A percentile compares a stretch with the other conserved stretches of the same genome.
These are phyloP conservation scores for Termitomyces sp. DNA, from an alignment of 768 basidiomycete genomes.

Conservation along the genomic window DNA sequence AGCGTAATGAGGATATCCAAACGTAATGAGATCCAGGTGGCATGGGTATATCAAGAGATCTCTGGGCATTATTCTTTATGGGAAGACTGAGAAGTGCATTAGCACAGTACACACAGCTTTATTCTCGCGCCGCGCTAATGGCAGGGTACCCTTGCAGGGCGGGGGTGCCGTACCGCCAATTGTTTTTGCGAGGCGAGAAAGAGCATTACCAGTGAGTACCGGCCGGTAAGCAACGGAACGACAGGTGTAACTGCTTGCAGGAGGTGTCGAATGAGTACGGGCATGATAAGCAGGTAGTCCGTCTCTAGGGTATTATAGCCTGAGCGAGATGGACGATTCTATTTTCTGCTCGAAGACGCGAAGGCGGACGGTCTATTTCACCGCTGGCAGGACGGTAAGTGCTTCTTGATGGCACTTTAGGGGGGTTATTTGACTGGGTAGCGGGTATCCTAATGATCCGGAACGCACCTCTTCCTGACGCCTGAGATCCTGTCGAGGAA, in stretches of 20 bases:
- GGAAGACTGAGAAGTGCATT: neutral
- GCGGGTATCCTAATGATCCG: too few relatives aligned
- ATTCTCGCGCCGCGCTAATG: slow-evolving; percentile 18
- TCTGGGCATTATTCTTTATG: neutral
- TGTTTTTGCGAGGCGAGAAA: slow-evolving; percentile 58
- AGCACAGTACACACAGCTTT: slow-evolving; percentile 2
- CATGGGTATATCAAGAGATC: slow-evolving; percentile 1
- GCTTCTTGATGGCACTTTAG: too few relatives aligned
- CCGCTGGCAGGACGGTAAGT: too few relatives aligned
- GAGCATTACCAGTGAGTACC: slow-evolving; percentile 68
- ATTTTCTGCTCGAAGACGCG: slow-evolving; percentile 23
- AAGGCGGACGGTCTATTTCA: slow-evolving; percentile 43
- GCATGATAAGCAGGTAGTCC: slow-evolving; percentile 36
- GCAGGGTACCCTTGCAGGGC: slow-evolving; percentile 18
- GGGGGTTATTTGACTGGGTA: too few relatives aligned
- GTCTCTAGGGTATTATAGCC: slow-evolving; percentile 37
- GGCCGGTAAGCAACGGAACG: slow-evolving; percentile 48
- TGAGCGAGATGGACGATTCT: slow-evolving; percentile 32
- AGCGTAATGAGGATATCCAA: neutral
- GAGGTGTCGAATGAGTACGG: slow-evolving; percentile 65
- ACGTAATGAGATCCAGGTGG: neutral
- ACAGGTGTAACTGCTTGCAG: slow-evolving; percentile 29
- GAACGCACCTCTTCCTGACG: too few relatives aligned
- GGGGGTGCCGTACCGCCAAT: slow-evolving; percentile 36
- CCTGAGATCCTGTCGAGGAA: too few relatives aligned